phyloP scores from a whole-genome alignment of 805 yeast species.

The Wickerhamiella brachini region DNA sequence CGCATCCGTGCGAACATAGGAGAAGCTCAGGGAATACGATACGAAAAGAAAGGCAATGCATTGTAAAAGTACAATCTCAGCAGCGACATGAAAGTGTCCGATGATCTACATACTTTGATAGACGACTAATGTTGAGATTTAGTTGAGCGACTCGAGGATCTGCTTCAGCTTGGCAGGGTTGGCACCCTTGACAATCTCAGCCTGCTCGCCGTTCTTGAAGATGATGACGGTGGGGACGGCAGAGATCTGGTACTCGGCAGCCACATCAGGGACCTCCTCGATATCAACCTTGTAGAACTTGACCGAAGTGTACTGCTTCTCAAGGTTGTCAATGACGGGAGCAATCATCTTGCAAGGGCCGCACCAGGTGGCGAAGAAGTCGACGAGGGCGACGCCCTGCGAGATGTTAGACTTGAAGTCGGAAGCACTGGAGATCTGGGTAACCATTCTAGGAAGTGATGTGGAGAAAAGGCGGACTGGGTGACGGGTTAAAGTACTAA shows the following conservation, averaged over 20 bases:
- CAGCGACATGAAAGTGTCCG: not conserved
- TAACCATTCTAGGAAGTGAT: slow-evolving; percentile 35
- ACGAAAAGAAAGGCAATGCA: no score
- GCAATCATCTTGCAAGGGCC: slow-evolving; percentile 98
- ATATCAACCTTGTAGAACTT: slow-evolving; percentile 85
- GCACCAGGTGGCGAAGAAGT: slow-evolving; percentile 96
- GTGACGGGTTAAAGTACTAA: not conserved
- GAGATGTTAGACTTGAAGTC: slow-evolving; percentile 61
- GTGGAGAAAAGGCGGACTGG: slow-evolving; percentile 1
- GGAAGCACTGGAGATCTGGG: slow-evolving; percentile 32
- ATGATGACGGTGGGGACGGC: slow-evolving; percentile 60
- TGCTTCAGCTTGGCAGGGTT: slow-evolving; percentile 43
- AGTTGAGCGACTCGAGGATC: slow-evolving; percentile 46
- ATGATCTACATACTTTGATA: not conserved
- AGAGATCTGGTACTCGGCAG: slow-evolving; percentile 55
- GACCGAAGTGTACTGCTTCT: slow-evolving; percentile 42
- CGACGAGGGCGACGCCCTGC: slow-evolving; percentile 75
- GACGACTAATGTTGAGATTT: not conserved
- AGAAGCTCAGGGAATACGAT: no score
- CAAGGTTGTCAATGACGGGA: slow-evolving; percentile 65
- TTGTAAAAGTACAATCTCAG: no score
- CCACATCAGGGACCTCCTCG: slow-evolving; percentile 59
- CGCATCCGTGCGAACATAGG: no score
- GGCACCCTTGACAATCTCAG: slow-evolving; percentile 78
- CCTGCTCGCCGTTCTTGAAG: slow-evolving; percentile 70